Evolutionary conservation across 2,329 filamentous ascomycete species (phyloP).

Genomic region (Calonectria hongkongensis): DNA sequence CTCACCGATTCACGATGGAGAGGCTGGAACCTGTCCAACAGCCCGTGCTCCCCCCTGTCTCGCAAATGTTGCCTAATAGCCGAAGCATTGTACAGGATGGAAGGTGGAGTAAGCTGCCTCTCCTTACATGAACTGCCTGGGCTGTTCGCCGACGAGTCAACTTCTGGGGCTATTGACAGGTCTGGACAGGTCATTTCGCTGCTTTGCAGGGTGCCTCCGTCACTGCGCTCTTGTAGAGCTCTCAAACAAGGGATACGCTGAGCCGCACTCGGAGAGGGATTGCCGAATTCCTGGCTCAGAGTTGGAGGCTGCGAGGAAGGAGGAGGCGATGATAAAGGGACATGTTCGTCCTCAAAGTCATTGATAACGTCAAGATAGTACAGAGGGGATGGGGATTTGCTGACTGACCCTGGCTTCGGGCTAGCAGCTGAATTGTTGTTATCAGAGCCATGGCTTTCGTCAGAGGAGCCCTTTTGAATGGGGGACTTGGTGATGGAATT

Average conservation of each 20-base stretch:
- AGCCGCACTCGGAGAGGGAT: neutral
- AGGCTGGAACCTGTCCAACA: conserved; percentile 40
- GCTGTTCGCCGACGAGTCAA: neutral
- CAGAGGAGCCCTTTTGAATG: neutral
- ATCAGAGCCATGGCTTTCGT: neutral
- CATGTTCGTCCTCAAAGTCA: neutral
- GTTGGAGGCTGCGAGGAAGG: conserved; percentile 17
- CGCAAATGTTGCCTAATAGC: conserved; percentile 2
- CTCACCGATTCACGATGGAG: conserved; percentile 46
- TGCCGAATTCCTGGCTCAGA: neutral
- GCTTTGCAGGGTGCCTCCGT: neutral
- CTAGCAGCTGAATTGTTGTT: conserved; percentile 8
- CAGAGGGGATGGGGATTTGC: conserved; percentile 12
- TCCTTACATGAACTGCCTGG: neutral
- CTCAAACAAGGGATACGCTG: neutral
- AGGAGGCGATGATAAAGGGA: neutral
- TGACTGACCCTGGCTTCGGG: conserved; percentile 24
- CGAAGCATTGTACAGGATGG: conserved; percentile 12
- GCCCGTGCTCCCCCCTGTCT: neutral
- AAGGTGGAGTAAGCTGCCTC: conserved; percentile 16
- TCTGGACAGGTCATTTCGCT: neutral
- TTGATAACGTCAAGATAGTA: neutral
- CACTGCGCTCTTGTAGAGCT: neutral
- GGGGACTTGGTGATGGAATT: neutral
- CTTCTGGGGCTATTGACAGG: neutral